These are phyloP conservation scores for Ceratobasidium sp. DNA, from an alignment of 1,284 basidiomycete genomes.

Conservation along the genomic window DNA sequence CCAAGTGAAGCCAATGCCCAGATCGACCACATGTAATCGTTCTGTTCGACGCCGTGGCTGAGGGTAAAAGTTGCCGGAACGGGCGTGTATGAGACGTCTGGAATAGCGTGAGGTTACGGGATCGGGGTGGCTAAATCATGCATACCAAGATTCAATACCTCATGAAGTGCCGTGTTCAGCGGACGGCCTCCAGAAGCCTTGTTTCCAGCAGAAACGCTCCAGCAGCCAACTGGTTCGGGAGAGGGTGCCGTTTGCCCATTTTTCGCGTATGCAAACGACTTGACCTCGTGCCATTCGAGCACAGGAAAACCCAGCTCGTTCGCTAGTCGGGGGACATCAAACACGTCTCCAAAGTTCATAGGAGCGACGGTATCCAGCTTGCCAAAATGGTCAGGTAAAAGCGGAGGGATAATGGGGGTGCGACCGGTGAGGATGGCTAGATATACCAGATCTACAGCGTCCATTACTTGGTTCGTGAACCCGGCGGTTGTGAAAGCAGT, in stretches of 20 bases:
- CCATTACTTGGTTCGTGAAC: conserved; percentile 36
- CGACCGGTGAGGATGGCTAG: conserved; percentile 71
- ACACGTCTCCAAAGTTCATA: conserved; percentile 25
- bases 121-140: neutral
- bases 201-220: conserved; percentile 21
- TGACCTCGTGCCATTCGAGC: conserved; percentile 41
- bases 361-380: conserved; percentile 9
- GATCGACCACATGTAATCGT: conserved; percentile 13
- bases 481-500: conserved; percentile 42
- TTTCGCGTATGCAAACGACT: neutral
- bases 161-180: neutral
- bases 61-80: conserved; percentile 21
- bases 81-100: conserved; percentile 35
- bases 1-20: conserved; percentile 27
- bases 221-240: conserved; percentile 22
- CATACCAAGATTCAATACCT: conserved; percentile 18
- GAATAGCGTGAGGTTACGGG: neutral
- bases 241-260: neutral
- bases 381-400: conserved; percentile 75
- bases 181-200: neutral
- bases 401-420: conserved; percentile 73
- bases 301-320: conserved; percentile 23
- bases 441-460: conserved; percentile 64
- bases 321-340: conserved; percentile 35
- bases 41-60: conserved; percentile 14